Evolutionary conservation across 2,329 filamentous ascomycete genomes (phyloP).

Genomic region (Hawksworthiomyces lignivorus): DNA sequence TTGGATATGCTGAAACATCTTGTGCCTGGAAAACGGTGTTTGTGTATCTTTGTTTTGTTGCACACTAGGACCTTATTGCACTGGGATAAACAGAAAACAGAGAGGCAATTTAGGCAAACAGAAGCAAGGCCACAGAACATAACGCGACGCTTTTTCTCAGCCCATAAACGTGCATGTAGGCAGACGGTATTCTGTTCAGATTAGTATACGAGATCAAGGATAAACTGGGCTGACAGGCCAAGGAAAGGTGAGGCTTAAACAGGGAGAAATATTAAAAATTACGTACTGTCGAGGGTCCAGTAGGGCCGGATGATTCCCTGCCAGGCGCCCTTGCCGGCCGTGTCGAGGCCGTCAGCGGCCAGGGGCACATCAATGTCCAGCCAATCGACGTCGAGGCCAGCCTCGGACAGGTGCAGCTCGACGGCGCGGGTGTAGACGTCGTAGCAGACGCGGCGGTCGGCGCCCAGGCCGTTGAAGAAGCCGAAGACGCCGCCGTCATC

Average conservation of each 20-base stretch:
- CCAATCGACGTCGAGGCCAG: conserved; percentile 86
- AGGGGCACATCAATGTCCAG: conserved; percentile 66
- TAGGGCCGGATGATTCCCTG: conserved; percentile 80
- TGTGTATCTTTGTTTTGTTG: neutral
- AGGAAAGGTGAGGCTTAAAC: conserved; percentile 12
- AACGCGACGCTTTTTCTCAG: no score
- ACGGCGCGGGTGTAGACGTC: conserved; percentile 92
- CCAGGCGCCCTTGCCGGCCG: conserved; percentile 70
- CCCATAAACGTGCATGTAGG: conserved; percentile 69
- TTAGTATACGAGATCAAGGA: conserved; percentile 19
- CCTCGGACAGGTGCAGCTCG: conserved; percentile 84
- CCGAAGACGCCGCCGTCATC: conserved; percentile 68
- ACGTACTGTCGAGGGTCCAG: conserved; percentile 72
- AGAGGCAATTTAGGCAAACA: no score
- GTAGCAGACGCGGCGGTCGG: conserved; percentile 87
- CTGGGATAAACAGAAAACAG: conserved; percentile 2
- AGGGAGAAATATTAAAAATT: neutral
- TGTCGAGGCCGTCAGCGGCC: conserved; percentile 55
- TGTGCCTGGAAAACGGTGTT: neutral
- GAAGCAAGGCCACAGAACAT: no score
- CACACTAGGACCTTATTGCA: no score
- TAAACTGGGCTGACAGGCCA: no score
- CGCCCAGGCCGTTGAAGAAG: conserved; percentile 87
- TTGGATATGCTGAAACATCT: no score
- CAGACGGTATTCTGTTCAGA: conserved; percentile 54